Percentiles rank a stretch among this genome's conserved stretches.
These are phyloP conservation scores for Daedaleopsis sinensis DNA, from an alignment of 768 basidiomycete genomes.

Conservation along the genomic window DNA sequence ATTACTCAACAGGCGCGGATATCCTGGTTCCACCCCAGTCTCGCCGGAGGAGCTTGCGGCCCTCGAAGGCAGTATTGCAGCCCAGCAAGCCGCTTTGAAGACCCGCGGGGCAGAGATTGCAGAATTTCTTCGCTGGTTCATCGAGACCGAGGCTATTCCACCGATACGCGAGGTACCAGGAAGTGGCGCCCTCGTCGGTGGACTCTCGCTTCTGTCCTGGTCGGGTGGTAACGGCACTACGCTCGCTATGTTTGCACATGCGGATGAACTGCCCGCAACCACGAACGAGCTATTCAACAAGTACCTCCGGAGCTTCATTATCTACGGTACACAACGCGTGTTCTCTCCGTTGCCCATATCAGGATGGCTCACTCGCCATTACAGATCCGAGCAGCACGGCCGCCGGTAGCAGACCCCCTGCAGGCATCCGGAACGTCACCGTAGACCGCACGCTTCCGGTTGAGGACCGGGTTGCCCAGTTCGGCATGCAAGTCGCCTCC, in stretches of 20 bases:
- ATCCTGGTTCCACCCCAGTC: conserved; percentile 29
- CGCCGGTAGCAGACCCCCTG: conserved; percentile 1
- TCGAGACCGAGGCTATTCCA: conserved; percentile 17
- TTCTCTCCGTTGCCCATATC: background rate
- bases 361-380: background rate
- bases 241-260: conserved; percentile 20
- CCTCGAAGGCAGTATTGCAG: background rate
- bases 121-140: conserved; percentile 21
- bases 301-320: conserved; percentile 20
- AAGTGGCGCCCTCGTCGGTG: conserved; percentile 7
- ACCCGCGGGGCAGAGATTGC: conserved; percentile 20
- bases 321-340: conserved; percentile 12
- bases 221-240: conserved; percentile 20
- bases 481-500: conserved; percentile 6
- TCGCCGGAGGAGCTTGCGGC: conserved; percentile 19
- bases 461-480: background rate
- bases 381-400: conserved; percentile 10
- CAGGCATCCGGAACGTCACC: background rate
- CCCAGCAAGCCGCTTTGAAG: conserved; percentile 1
- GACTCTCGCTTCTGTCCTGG: conserved; percentile 18
- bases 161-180: background rate
- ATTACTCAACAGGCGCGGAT: conserved; percentile 28
- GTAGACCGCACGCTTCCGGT: background rate
- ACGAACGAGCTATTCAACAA: conserved; percentile 10
- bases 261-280: conserved; percentile 8